Conservation (phyloP, 345 rosid genomes). For the Anacardium occidentale region DNA sequence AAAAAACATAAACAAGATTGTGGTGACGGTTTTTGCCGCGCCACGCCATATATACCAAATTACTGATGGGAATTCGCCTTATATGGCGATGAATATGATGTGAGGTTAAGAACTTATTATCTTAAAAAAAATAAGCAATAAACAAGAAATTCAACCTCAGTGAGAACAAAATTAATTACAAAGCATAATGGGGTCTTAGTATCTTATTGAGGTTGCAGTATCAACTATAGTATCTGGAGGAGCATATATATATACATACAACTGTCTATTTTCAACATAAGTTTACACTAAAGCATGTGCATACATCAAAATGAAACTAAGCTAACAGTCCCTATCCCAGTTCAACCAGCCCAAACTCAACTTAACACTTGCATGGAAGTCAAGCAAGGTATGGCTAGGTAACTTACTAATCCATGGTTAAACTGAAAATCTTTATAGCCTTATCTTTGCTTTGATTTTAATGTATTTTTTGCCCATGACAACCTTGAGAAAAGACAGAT, state of each 20-base stretch:
- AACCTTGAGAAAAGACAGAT: neutral
- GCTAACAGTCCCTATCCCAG: neutral
- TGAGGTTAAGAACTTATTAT: neutral
- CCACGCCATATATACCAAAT: neutral
- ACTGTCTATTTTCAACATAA: neutral
- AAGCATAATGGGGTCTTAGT: slow-evolving; percentile 1
- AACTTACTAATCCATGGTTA: neutral
- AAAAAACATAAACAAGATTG: neutral
- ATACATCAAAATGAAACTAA: neutral
- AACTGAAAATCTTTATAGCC: neutral
- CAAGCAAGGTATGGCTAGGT: neutral
- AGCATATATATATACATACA: neutral
- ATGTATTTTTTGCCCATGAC: neutral
- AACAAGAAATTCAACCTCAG: neutral
- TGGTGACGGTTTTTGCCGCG: too few relatives aligned
- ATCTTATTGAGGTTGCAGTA: neutral
- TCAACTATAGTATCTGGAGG: neutral
- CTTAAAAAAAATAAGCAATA: neutral
- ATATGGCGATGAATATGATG: neutral
- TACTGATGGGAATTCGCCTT: neutral
- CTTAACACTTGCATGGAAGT: neutral
- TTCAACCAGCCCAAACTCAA: neutral
- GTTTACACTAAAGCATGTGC: neutral
- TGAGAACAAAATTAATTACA: neutral
- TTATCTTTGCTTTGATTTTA: neutral